phyloP scores from a whole-genome alignment of 257 asterid genomes.

The Nicotiana otophora region DNA sequence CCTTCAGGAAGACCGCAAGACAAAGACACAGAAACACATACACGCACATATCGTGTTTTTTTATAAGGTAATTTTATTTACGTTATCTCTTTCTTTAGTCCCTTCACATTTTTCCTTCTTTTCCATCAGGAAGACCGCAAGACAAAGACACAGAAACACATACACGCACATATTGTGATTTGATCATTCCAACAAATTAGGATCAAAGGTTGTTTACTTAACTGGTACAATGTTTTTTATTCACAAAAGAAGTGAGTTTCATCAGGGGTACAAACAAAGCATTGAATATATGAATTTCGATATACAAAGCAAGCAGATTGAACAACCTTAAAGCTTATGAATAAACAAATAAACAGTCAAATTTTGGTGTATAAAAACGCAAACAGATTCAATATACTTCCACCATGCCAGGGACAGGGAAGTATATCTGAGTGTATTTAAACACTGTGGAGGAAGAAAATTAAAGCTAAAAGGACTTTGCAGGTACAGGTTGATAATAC shows the following conservation, averaged over 20 bases:
- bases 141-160: not conserved
- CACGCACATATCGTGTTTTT: not conserved
- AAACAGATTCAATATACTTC: not conserved
- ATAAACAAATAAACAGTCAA: not conserved
- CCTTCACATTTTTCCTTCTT: not conserved
- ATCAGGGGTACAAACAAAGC: not conserved
- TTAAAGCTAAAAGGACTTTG: not conserved
- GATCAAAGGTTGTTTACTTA: not conserved
- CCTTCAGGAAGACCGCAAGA: not conserved
- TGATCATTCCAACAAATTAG: not conserved
- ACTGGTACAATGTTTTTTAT: not conserved
- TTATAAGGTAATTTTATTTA: not conserved
- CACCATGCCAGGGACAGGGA: not conserved
- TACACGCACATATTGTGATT: not conserved
- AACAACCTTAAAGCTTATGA: not conserved
- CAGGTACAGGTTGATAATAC: conserved; percentile 17
- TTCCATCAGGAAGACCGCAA: not conserved
- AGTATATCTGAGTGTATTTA: not conserved
- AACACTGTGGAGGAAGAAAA: not conserved
- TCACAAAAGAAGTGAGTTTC: not conserved
- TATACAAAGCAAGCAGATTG: not conserved
- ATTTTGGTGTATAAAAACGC: not conserved
- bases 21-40: not conserved
- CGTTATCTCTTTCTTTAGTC: not conserved
- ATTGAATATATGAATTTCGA: not conserved